A percentile compares a stretch with the other conserved stretches of the same genome.
Conservation (phyloP, 1,284 basidiomycete genomes). For the Coniferiporia sulphurascens region DNA sequence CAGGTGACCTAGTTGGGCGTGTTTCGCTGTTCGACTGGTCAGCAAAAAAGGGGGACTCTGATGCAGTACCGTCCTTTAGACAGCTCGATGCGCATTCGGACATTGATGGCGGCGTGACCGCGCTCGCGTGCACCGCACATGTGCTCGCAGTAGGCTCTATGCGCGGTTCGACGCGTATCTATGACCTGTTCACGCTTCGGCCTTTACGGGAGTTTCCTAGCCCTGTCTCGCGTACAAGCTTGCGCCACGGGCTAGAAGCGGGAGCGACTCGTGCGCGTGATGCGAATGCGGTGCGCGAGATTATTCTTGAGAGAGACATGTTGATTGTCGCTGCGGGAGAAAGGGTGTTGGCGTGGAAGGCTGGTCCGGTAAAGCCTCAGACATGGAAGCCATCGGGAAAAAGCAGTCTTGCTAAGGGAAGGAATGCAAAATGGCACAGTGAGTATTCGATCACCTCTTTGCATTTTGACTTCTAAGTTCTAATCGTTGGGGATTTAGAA, state of each 20-base stretch:
- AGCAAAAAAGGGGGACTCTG: neutral
- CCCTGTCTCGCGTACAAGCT: constrained; percentile 35
- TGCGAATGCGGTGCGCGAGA: constrained; percentile 49
- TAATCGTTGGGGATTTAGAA: constrained; percentile 34
- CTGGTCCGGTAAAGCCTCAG: constrained; percentile 38
- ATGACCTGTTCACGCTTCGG: constrained; percentile 62
- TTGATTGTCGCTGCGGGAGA: constrained; percentile 62
- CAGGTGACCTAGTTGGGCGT: constrained; percentile 44
- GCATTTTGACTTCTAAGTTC: constrained; percentile 21
- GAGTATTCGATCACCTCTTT: constrained; percentile 26
- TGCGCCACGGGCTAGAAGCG: constrained; percentile 22
- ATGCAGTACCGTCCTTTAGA: constrained; percentile 31
- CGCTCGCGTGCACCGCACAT: constrained; percentile 55
- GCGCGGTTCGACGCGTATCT: constrained; percentile 57
- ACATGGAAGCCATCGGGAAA: constrained; percentile 27
- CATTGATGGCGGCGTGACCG: constrained; percentile 52
- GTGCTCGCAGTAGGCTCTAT: constrained; percentile 61
- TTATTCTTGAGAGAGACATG: constrained; percentile 59
- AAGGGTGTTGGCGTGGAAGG: constrained; percentile 66
- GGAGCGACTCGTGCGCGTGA: neutral
- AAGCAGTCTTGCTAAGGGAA: constrained; percentile 28
- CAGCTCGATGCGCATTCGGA: constrained; percentile 50
- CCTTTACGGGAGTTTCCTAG: constrained; percentile 50
- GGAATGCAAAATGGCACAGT: constrained; percentile 48
- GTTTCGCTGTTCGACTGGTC: constrained; percentile 21